These are phyloP conservation scores for Sporobolomyces roseus DNA, from an alignment of 768 basidiomycete species.

Conservation along the genomic window DNA sequence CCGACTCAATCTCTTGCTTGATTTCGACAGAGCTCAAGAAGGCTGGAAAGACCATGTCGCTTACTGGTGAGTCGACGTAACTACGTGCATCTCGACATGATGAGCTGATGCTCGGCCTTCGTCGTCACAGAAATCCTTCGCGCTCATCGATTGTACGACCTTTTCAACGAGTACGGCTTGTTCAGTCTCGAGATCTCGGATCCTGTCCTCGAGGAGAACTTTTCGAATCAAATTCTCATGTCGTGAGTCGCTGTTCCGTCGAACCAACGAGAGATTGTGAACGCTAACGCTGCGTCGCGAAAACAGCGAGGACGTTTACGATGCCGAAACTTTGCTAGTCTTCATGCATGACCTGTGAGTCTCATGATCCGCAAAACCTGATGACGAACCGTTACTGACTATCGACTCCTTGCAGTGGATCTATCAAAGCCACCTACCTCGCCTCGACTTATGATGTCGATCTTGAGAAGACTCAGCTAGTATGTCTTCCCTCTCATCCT, in stretches of 20 bases:
- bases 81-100: not conserved
- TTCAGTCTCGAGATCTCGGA: conserved; percentile 46
- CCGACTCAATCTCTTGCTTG: not conserved
- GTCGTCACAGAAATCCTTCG: conserved; percentile 57
- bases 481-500: conserved; percentile 48
- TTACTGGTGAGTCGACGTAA: conserved; percentile 31
- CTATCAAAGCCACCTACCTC: conserved; percentile 71
- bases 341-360: conserved; percentile 94
- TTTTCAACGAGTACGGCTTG: conserved; percentile 72
- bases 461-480: conserved; percentile 78
- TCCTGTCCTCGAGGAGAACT: conserved; percentile 62
- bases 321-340: conserved; percentile 70
- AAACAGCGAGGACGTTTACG: conserved; percentile 65
- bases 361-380: not conserved
- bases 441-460: conserved; percentile 57
- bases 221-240: conserved; percentile 79
- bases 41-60: conserved; percentile 38
- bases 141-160: conserved; percentile 75
- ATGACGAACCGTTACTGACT: not conserved
- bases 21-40: conserved; percentile 18
- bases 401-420: conserved; percentile 60
- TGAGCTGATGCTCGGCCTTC: not conserved
- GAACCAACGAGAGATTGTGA: too few species aligned
- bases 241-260: conserved; percentile 61
- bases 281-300: too few species aligned